These are phyloP conservation scores for Aspergillus costaricaensis DNA, from an alignment of 2,329 filamentous ascomycete species.

Conservation along the genomic window DNA sequence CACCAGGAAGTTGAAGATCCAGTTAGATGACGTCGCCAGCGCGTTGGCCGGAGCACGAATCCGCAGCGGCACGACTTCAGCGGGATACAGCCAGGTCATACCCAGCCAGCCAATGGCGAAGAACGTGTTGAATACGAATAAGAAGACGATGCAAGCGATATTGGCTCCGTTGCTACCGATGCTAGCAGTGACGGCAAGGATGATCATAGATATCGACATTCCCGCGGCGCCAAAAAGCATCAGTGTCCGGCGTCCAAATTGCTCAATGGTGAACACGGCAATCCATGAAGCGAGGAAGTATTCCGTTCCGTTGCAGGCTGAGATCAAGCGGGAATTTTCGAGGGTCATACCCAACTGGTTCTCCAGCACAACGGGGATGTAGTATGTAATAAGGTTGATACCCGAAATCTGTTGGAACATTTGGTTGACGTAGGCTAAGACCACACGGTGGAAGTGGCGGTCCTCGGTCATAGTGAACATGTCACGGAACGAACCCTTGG, in stretches of 20 bases:
- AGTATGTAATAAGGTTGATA: slow-evolving; percentile 50
- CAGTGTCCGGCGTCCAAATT: slow-evolving; percentile 61
- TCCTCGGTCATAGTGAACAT: slow-evolving; percentile 62
- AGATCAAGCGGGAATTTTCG: slow-evolving; percentile 51
- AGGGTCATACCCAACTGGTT: slow-evolving; percentile 43
- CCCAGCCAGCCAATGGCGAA: slow-evolving; percentile 67
- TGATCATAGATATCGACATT: slow-evolving; percentile 66
- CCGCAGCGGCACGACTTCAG: slow-evolving; percentile 56
- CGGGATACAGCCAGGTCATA: slow-evolving; percentile 58
- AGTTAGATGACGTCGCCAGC: slow-evolving; percentile 62
- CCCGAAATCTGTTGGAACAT: slow-evolving; percentile 56
- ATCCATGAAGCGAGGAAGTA: slow-evolving; percentile 56
- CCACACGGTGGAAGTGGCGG: slow-evolving; percentile 57
- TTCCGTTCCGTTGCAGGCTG: slow-evolving; percentile 57
- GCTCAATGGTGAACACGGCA: slow-evolving; percentile 54
- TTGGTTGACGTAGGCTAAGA: slow-evolving; percentile 60
- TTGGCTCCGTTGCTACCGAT: slow-evolving; percentile 25
- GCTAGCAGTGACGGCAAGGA: slow-evolving; percentile 46
- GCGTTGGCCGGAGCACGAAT: slow-evolving; percentile 66
- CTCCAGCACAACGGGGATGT: slow-evolving; percentile 47
- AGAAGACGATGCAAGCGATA: slow-evolving; percentile 34
- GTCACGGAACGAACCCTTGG: slow-evolving; percentile 56
- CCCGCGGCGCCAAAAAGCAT: slow-evolving; percentile 71
- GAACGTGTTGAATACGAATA: slow-evolving; percentile 69
- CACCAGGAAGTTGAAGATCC: slow-evolving; percentile 65